Evolutionary conservation across 495 filamentous ascomycete species (phyloP).

Genomic region (Xeromyces bisporus): DNA sequence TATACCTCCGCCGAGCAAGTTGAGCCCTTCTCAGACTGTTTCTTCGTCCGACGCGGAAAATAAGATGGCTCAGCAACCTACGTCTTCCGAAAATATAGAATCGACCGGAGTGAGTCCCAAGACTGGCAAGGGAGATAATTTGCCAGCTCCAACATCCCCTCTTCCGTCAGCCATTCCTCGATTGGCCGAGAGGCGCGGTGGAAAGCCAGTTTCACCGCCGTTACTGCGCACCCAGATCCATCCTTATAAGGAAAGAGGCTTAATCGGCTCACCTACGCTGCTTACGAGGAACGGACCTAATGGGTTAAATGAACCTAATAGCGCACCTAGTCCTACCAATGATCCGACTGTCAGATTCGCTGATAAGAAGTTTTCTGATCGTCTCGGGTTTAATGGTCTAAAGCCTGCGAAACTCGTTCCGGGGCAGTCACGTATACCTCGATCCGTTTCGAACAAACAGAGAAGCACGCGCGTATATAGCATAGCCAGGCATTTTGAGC

Average conservation of each 20-base stretch:
- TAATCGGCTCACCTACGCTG: constrained; percentile 7
- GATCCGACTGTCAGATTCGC: constrained; percentile 24
- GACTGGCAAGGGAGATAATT: background rate
- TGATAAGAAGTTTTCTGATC: constrained; percentile 59
- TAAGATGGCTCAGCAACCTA: constrained; percentile 1
- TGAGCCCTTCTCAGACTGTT: constrained; percentile 5
- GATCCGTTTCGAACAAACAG: constrained; percentile 52
- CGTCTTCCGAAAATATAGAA: constrained; percentile 4
- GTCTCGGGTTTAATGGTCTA: constrained; percentile 41
- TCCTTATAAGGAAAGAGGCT: constrained; percentile 13
- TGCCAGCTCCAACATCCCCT: constrained; percentile 12
- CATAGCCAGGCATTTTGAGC: constrained; percentile 89
- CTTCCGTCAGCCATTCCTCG: constrained; percentile 35
- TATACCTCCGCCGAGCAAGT: constrained; percentile 2
- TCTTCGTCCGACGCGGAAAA: constrained; percentile 3
- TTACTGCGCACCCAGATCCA: constrained; percentile 48
- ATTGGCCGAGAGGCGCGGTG: constrained; percentile 22
- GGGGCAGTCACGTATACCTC: constrained; percentile 68
- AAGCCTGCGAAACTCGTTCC: constrained; percentile 41
- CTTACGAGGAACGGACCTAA: constrained; percentile 11
- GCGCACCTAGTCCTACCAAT: no score
- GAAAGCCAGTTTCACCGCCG: constrained; percentile 40
- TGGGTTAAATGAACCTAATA: constrained; percentile 7
- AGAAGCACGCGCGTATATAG: constrained; percentile 66
- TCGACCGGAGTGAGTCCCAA: background rate